Percentiles rank a stretch among this genome's conserved stretches.
phyloP scores from a whole-genome alignment of 495 filamentous ascomycete genomes.

The Daldinia vernicosa region DNA sequence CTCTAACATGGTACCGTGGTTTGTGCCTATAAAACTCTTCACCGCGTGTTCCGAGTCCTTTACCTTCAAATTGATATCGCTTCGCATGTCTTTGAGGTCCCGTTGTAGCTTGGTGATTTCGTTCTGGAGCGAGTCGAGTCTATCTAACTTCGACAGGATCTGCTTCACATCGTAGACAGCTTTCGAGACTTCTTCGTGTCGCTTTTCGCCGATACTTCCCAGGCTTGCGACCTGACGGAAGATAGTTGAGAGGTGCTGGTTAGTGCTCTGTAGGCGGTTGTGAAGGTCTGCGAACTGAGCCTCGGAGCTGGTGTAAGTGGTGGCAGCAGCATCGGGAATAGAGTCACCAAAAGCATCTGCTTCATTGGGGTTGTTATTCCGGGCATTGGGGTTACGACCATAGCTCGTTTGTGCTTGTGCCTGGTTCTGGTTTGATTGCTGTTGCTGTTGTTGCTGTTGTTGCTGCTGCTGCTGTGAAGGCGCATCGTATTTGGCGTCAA shows the following conservation, averaged over 20 bases:
- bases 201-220: constrained; percentile 61
- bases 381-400: constrained; percentile 36
- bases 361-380: constrained; percentile 33
- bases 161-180: constrained; percentile 53
- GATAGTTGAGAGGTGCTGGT: constrained; percentile 75
- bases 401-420: constrained; percentile 44
- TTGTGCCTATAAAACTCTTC: constrained; percentile 74
- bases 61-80: constrained; percentile 54
- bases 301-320: constrained; percentile 59
- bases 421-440: constrained; percentile 43
- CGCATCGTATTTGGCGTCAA: constrained; percentile 44
- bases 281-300: constrained; percentile 83
- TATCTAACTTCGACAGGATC: constrained; percentile 52
- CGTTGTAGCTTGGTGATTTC: constrained; percentile 70
- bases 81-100: constrained; percentile 67
- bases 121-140: constrained; percentile 52
- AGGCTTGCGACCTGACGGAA: constrained; percentile 68
- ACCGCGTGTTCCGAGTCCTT: constrained; percentile 79
- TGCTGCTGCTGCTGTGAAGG: constrained; percentile 48
- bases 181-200: constrained; percentile 63
- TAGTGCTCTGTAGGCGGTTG: constrained; percentile 78
- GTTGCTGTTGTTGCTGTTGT: constrained; percentile 37
- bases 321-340: constrained; percentile 57
- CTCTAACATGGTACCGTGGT: constrained; percentile 72
- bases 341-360: constrained; percentile 55